A percentile compares a stretch with the other conserved stretches of the same genome.
These are phyloP conservation scores for Flagelloscypha sp. DNA, from an alignment of 768 basidiomycete genomes.

Conservation along the genomic window DNA sequence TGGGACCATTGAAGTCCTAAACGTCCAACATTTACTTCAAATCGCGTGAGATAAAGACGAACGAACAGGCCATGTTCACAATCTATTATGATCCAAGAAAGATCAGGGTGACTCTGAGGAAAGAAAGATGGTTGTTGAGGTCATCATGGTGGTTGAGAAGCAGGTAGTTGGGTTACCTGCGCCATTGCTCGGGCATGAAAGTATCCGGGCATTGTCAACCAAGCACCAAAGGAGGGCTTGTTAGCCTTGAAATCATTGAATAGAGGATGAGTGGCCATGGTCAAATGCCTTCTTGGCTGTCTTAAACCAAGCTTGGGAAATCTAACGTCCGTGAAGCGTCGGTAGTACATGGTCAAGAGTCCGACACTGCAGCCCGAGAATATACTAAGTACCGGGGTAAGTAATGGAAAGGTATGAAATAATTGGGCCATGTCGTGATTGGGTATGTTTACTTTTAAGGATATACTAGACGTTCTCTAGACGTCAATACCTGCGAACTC, in stretches of 20 bases:
- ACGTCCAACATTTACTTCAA: too few relatives aligned
- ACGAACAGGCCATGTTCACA: constrained; percentile 61
- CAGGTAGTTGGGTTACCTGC: constrained; percentile 41
- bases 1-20: constrained; percentile 45
- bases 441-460: not conserved
- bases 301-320: too few relatives aligned
- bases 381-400: too few relatives aligned
- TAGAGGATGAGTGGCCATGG: constrained; percentile 49
- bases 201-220: constrained; percentile 54
- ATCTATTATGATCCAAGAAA: constrained; percentile 60
- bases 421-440: too few relatives aligned
- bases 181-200: constrained; percentile 54
- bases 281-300: too few relatives aligned
- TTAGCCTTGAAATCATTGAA: constrained; percentile 42
- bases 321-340: too few relatives aligned
- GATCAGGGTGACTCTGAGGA: constrained; percentile 26
- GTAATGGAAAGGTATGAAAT: too few relatives aligned
- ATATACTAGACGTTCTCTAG: not conserved
- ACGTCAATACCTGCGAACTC: constrained; percentile 75
- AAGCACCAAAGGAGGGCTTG: constrained; percentile 59
- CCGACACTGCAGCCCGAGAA: too few relatives aligned
- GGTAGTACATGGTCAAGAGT: too few relatives aligned
- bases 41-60: too few relatives aligned
- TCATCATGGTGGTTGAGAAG: too few relatives aligned
- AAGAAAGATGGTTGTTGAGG: too few relatives aligned